A percentile compares a stretch with the other conserved stretches of the same genome.
Evolutionary conservation across 352 stramenopile species (phyloP).

Genomic region (Pythium sp.): DNA sequence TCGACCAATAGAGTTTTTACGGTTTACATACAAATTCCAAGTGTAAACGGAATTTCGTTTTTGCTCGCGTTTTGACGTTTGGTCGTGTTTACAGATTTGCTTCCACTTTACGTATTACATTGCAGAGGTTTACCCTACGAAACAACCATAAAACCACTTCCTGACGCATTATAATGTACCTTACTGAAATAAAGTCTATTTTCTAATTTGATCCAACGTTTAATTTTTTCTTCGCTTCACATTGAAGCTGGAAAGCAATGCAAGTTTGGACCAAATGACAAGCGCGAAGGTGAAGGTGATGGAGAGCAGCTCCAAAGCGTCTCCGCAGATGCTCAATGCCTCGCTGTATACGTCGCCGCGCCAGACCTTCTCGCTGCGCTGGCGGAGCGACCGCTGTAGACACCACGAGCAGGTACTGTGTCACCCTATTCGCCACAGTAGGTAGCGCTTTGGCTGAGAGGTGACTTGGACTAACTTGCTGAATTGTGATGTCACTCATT

Average conservation of each 20-base stretch:
- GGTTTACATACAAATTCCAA: no score
- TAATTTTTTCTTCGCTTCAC: background rate
- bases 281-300: background rate
- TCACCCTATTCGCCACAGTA: background rate
- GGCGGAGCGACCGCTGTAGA: background rate
- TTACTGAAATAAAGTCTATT: background rate
- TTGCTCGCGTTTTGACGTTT: no score
- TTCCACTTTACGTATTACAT: no score
- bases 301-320: background rate
- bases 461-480: background rate
- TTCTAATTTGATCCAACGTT: background rate
- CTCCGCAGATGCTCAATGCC: background rate
- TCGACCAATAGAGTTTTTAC: no score
- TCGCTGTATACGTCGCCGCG: background rate
- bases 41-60: no score
- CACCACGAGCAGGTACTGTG: constrained; percentile 1
- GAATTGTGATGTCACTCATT: background rate
- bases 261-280: background rate
- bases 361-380: background rate
- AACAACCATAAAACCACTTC: background rate
- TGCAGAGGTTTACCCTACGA: background rate
- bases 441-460: background rate
- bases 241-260: background rate
- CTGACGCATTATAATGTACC: background rate
- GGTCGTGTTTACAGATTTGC: no score